Conservation (phyloP, 805 yeast species). For the Jamesozyma spencerorum region DNA sequence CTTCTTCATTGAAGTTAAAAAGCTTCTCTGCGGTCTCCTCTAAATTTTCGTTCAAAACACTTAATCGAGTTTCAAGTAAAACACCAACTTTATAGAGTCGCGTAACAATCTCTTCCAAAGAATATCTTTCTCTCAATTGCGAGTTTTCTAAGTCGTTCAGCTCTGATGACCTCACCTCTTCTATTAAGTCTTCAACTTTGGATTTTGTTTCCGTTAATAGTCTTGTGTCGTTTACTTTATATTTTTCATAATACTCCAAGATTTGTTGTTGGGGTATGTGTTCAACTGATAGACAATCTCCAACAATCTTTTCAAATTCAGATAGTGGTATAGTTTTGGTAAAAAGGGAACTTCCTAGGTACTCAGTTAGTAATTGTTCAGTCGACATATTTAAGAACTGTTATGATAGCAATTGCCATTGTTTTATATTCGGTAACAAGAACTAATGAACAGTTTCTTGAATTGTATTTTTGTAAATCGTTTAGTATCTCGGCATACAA, state of each 20-base stretch:
- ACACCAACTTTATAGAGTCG: constrained; percentile 13
- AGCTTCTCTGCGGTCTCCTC: constrained; percentile 4
- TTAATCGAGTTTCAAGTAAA: constrained; percentile 8
- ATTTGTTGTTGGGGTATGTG: background rate
- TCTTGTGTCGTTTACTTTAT: background rate
- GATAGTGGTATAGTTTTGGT: background rate
- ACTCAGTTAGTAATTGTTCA: background rate
- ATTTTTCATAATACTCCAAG: background rate
- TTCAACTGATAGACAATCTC: background rate
- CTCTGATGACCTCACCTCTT: constrained; percentile 14
- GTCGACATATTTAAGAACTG: too few relatives aligned
- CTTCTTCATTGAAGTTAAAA: constrained; percentile 4
- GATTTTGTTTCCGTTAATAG: constrained; percentile 26
- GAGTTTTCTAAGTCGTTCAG: constrained; percentile 8
- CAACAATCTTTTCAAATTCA: background rate
- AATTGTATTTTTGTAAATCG: too few relatives aligned
- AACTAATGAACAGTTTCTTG: too few relatives aligned
- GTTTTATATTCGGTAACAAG: too few relatives aligned
- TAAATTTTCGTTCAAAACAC: constrained; percentile 6
- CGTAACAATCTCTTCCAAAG: constrained; percentile 16
- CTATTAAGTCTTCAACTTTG: constrained; percentile 50
- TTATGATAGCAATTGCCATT: too few relatives aligned
- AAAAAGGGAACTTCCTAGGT: background rate
- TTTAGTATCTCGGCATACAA: too few relatives aligned
- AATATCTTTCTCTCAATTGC: constrained; percentile 11